These are phyloP conservation scores for Tuber umbilicatum DNA, from an alignment of 495 filamentous ascomycete genomes.

Conservation along the genomic window DNA sequence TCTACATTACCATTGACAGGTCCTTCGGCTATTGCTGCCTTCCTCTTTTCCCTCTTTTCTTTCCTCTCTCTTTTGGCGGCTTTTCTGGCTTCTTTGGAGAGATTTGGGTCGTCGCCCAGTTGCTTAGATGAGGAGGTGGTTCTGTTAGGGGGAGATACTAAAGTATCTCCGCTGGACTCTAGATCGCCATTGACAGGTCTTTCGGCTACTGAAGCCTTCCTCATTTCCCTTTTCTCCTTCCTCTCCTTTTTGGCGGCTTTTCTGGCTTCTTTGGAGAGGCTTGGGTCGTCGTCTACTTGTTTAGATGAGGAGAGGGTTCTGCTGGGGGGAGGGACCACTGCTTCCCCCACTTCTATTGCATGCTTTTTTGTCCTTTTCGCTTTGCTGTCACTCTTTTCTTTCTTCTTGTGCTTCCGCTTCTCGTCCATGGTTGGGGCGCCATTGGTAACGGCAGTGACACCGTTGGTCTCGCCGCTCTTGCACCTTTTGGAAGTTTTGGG, in stretches of 20 bases:
- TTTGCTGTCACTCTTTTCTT: constrained; percentile 6
- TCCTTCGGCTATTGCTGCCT: constrained; percentile 26
- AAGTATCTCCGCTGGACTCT: constrained; percentile 7
- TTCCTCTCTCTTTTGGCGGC: constrained; percentile 35
- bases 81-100: constrained; percentile 35
- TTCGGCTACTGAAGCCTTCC: constrained; percentile 28
- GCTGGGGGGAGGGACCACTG: neutral
- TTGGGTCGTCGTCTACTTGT: constrained; percentile 9
- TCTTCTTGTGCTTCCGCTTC: constrained; percentile 25
- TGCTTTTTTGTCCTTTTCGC: constrained; percentile 16
- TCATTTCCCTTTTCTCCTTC: constrained; percentile 39
- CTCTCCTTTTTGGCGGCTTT: constrained; percentile 34
- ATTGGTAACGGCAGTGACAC: constrained; percentile 6
- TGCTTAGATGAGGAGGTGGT: neutral
- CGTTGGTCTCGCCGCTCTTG: constrained; percentile 4
- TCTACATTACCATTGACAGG: constrained; percentile 19
- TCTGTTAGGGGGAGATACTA: neutral
- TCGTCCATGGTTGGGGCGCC: constrained; percentile 7
- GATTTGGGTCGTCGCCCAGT: constrained; percentile 10
- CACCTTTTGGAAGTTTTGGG: constrained; percentile 22
- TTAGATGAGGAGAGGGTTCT: neutral
- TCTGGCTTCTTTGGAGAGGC: constrained; percentile 29
- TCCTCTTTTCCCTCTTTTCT: constrained; percentile 37
- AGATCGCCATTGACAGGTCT: constrained; percentile 17
- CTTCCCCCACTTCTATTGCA: constrained; percentile 34